Percentiles rank a stretch among this genome's conserved stretches.
phyloP scores from a whole-genome alignment of 805 yeast species.

The Helenozyma baotianmanensis region DNA sequence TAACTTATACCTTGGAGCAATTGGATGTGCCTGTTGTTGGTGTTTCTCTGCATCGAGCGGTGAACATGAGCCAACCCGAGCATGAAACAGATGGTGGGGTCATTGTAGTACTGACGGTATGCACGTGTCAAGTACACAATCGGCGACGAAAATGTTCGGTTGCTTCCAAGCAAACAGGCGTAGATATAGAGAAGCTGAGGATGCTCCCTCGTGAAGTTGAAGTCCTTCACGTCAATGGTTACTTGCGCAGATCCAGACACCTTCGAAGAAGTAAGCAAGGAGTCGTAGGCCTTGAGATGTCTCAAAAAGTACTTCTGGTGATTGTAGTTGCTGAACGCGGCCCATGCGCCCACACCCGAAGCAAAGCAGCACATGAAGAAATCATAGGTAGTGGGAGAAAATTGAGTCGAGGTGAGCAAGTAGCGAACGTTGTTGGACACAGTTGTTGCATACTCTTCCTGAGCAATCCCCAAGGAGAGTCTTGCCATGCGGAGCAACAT shows the following conservation, averaged over 20 bases:
- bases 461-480: constrained; percentile 49
- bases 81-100: constrained; percentile 73
- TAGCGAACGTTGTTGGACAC: constrained; percentile 58
- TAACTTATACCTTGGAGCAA: constrained; percentile 82
- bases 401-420: constrained; percentile 66
- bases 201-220: constrained; percentile 35
- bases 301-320: constrained; percentile 88
- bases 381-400: constrained; percentile 63
- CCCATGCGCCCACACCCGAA: constrained; percentile 55
- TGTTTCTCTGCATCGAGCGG: constrained; percentile 85
- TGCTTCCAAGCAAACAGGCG: constrained; percentile 73
- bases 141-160: constrained; percentile 78
- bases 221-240: constrained; percentile 46
- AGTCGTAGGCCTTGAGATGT: constrained; percentile 85
- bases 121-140: constrained; percentile 72
- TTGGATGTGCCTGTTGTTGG: constrained; percentile 82
- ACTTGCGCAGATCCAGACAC: constrained; percentile 80
- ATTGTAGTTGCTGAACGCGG: constrained; percentile 66
- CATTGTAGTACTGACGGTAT: constrained; percentile 60
- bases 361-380: constrained; percentile 64
- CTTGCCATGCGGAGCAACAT: constrained; percentile 60
- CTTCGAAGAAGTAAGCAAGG: constrained; percentile 46
- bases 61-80: constrained; percentile 81
- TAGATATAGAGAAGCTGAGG: constrained; percentile 76
- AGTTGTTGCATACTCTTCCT: constrained; percentile 46